Evolutionary conservation across 2,329 filamentous ascomycete species (phyloP).

Genomic region (Fusarium pininemorale): DNA sequence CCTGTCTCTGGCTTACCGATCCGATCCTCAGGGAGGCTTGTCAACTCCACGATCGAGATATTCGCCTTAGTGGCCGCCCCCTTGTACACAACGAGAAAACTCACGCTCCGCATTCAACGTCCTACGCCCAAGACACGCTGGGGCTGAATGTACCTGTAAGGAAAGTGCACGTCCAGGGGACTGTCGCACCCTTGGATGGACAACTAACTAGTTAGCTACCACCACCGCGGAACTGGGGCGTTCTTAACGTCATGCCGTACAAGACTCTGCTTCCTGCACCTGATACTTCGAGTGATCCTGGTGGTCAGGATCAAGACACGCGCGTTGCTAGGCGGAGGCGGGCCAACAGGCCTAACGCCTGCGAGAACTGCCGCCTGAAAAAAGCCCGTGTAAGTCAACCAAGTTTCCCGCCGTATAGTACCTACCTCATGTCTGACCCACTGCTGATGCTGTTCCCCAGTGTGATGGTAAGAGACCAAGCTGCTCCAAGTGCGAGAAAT

Average conservation of each 20-base stretch:
- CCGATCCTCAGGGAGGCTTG: constrained; percentile 14
- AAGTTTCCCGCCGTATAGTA: no score
- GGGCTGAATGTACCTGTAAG: background rate
- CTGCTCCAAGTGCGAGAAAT: constrained; percentile 23
- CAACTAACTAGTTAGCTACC: background rate
- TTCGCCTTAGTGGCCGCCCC: constrained; percentile 7
- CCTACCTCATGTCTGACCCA: constrained; percentile 8
- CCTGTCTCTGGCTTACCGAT: background rate
- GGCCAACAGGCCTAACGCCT: constrained; percentile 24
- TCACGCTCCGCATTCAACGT: background rate
- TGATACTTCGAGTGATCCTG: background rate
- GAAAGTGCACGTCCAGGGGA: background rate
- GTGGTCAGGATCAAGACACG: constrained; percentile 6
- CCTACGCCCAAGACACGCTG: background rate
- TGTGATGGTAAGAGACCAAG: constrained; percentile 22
- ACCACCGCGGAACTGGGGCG: background rate
- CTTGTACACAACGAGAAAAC: background rate
- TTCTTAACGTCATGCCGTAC: constrained; percentile 1
- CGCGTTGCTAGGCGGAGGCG: constrained; percentile 10
- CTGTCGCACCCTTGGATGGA: background rate
- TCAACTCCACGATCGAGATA: constrained; percentile 23
- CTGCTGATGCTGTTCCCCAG: background rate
- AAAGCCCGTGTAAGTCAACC: constrained; percentile 26
- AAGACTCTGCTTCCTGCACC: constrained; percentile 14
- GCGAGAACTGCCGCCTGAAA: constrained; percentile 25